phyloP scores from a whole-genome alignment of 1,284 basidiomycete genomes.

The Cutaneotrichosporon daszewskae region DNA sequence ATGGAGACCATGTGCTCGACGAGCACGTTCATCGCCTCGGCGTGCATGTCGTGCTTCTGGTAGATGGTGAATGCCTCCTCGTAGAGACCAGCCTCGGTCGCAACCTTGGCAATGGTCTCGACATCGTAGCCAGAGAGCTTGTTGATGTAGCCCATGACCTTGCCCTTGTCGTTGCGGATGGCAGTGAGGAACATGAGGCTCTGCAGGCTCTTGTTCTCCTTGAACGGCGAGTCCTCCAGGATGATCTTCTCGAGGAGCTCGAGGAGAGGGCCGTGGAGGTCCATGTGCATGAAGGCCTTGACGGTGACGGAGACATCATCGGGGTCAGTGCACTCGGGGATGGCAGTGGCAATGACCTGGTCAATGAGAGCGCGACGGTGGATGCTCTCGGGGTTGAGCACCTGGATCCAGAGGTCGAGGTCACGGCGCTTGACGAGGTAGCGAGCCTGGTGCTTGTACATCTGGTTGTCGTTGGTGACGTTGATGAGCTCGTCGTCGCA shows the following conservation, averaged over 20 bases:
- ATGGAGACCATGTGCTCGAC: slow-evolving; percentile 98
- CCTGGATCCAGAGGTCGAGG: slow-evolving; percentile 94
- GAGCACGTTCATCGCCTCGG: slow-evolving; percentile 91
- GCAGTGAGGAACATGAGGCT: slow-evolving; percentile 93
- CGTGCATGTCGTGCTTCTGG: slow-evolving; percentile 90
- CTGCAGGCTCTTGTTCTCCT: slow-evolving; percentile 92
- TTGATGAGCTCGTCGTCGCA: slow-evolving; percentile 96
- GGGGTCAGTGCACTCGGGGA: slow-evolving; percentile 95
- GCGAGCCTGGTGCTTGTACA: slow-evolving; percentile 99
- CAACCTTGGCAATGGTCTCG: slow-evolving; percentile 92
- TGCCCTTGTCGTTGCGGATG: slow-evolving; percentile 96
- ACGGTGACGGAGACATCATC: slow-evolving; percentile 98
- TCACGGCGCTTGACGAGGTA: slow-evolving; percentile 96
- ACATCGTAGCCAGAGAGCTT: slow-evolving; percentile 93
- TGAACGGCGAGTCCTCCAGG: slow-evolving; percentile 94
- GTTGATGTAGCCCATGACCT: slow-evolving; percentile 97
- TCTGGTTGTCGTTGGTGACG: slow-evolving; percentile 98
- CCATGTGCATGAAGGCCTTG: slow-evolving; percentile 96
- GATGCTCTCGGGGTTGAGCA: slow-evolving; percentile 82
- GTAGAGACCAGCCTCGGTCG: slow-evolving; percentile 90
- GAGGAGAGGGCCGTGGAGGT: slow-evolving; percentile 94
- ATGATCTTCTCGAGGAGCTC: slow-evolving; percentile 99
- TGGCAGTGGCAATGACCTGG: slow-evolving; percentile 89
- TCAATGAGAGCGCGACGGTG: slow-evolving; percentile 92
- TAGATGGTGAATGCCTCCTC: slow-evolving; percentile 97